These are phyloP conservation scores for Crithidia bombi DNA, from an alignment of 208 protist genomes.

Conservation along the genomic window DNA sequence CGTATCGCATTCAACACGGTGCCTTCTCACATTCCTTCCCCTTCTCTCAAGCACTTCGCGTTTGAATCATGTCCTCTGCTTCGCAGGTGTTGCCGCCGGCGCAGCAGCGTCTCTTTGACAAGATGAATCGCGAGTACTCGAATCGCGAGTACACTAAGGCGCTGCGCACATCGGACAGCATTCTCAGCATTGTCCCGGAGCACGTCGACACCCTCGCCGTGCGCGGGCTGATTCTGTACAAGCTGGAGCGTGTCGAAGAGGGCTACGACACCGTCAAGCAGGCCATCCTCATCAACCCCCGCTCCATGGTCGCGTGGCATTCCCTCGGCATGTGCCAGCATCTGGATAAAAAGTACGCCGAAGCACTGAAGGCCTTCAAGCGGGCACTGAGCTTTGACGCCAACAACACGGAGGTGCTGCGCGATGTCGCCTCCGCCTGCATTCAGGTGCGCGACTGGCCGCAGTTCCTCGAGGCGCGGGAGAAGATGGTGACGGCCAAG, in stretches of 20 bases:
- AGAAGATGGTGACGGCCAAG: slow-evolving; percentile 90
- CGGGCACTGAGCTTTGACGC: slow-evolving; percentile 70
- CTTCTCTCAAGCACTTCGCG: too few relatives aligned
- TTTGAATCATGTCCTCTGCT: slow-evolving; percentile 8
- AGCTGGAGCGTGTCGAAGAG: slow-evolving; percentile 77
- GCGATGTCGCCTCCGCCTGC: slow-evolving; percentile 90
- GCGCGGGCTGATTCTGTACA: slow-evolving; percentile 78
- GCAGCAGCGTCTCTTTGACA: slow-evolving; percentile 80
- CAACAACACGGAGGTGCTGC: slow-evolving; percentile 88
- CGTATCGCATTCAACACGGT: too few relatives aligned
- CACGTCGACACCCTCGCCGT: slow-evolving; percentile 86
- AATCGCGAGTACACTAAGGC: slow-evolving; percentile 82
- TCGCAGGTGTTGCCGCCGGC: slow-evolving; percentile 35
- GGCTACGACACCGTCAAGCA: slow-evolving; percentile 61
- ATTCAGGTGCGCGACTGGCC: slow-evolving; percentile 93
- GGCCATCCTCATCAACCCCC: slow-evolving; percentile 56
- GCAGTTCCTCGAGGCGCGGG: slow-evolving; percentile 85
- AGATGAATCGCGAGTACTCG: slow-evolving; percentile 81
- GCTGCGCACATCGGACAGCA: slow-evolving; percentile 71
- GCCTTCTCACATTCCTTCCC: too few relatives aligned
- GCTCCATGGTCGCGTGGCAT: slow-evolving; percentile 93
- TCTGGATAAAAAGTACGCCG: slow-evolving; percentile 87
- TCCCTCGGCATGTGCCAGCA: slow-evolving; percentile 93
- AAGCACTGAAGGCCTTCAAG: slow-evolving; percentile 94
- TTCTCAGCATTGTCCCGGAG: slow-evolving; percentile 66